These are phyloP conservation scores for Fusarium mexicanum DNA, from an alignment of 2,329 filamentous ascomycete species.

Conservation along the genomic window DNA sequence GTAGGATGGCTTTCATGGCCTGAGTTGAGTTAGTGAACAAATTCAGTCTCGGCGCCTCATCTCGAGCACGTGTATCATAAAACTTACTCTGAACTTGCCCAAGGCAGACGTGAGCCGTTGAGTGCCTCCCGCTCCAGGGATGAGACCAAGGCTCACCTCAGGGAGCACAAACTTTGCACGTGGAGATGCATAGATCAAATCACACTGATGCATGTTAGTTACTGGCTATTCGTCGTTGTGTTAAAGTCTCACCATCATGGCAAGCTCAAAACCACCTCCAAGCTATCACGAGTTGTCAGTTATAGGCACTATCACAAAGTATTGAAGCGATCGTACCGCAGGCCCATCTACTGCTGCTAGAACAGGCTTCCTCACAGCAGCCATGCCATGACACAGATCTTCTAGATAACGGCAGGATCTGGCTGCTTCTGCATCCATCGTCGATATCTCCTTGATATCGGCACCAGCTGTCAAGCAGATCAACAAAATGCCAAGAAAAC, in stretches of 20 bases:
- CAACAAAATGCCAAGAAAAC: background rate
- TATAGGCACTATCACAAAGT: background rate
- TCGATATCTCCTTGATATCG: slow-evolving; percentile 46
- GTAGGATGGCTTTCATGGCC: slow-evolving; percentile 46
- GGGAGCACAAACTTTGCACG: slow-evolving; percentile 49
- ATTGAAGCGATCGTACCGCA: background rate
- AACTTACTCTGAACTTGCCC: slow-evolving; percentile 49
- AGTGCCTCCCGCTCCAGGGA: slow-evolving; percentile 51
- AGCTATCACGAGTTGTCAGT: slow-evolving; percentile 43
- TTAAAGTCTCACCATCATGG: slow-evolving; percentile 49
- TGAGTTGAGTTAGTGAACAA: slow-evolving; percentile 1
- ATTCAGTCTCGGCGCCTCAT: slow-evolving; percentile 3
- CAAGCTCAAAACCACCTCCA: slow-evolving; percentile 57
- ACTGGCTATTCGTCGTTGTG: background rate
- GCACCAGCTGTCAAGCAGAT: slow-evolving; percentile 38
- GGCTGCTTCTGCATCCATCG: slow-evolving; percentile 40
- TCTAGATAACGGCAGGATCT: slow-evolving; percentile 45
- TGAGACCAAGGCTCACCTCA: slow-evolving; percentile 50
- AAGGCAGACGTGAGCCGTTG: slow-evolving; percentile 49
- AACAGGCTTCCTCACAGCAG: slow-evolving; percentile 51
- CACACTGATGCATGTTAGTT: slow-evolving; percentile 41
- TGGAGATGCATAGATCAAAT: slow-evolving; percentile 49
- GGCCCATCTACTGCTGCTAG: slow-evolving; percentile 54
- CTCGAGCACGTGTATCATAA: background rate
- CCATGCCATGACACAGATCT: slow-evolving; percentile 49